Conservation (phyloP, 306 rosid species). For the Begonia peltatifolia region DNA sequence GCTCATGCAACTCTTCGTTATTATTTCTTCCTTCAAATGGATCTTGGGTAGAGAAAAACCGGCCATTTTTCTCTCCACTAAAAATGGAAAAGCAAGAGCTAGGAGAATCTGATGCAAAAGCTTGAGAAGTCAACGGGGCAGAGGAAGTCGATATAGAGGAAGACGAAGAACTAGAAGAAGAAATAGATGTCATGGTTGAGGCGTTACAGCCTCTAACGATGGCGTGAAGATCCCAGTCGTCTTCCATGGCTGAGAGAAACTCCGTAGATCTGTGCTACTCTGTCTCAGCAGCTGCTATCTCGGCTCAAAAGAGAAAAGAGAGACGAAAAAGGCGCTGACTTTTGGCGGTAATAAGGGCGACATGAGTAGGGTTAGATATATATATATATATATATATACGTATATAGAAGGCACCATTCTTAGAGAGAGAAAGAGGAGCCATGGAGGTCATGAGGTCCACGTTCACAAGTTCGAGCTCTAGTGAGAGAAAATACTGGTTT, state of each 20-base stretch:
- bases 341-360: conserved; percentile 28
- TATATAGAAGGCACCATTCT: conserved; percentile 14
- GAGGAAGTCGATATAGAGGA: background rate
- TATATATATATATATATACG: conserved; percentile 10
- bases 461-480: too few relatives aligned
- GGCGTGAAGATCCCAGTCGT: conserved; percentile 91
- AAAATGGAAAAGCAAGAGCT: conserved; percentile 9
- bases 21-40: conserved; percentile 24
- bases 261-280: conserved; percentile 26
- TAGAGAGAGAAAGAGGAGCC: conserved; percentile 3
- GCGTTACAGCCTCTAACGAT: conserved; percentile 63
- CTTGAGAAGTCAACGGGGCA: conserved; percentile 4
- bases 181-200: conserved; percentile 9
- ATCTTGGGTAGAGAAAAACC: conserved; percentile 26
- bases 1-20: conserved; percentile 64
- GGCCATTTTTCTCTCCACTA: conserved; percentile 14
- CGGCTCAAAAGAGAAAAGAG: conserved; percentile 12
- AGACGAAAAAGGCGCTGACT: conserved; percentile 56
- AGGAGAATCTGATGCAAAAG: conserved; percentile 13
- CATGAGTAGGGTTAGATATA: conserved; percentile 22
- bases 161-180: conserved; percentile 6
- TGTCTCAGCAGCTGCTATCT: conserved; percentile 6
- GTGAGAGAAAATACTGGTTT: conserved; percentile 2
- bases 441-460: too few relatives aligned
- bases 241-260: conserved; percentile 26